These are phyloP conservation scores for Pyrenula massariospora DNA, from an alignment of 495 filamentous ascomycete genomes.

Conservation along the genomic window DNA sequence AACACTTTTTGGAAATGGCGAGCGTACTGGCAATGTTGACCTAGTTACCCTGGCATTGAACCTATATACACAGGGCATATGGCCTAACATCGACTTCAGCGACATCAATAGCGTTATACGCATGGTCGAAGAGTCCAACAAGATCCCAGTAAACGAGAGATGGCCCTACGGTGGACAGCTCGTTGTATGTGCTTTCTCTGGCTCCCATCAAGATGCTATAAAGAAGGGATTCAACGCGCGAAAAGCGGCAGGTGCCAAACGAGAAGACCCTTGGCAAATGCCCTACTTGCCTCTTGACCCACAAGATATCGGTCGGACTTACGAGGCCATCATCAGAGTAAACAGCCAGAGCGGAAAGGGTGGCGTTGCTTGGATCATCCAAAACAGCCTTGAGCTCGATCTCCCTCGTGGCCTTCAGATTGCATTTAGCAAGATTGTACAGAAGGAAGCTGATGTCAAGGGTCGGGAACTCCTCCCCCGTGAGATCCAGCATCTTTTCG, in stretches of 20 bases:
- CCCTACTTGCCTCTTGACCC: slow-evolving; percentile 93
- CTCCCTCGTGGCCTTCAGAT: slow-evolving; percentile 87
- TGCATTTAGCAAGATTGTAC: slow-evolving; percentile 81
- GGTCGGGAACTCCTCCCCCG: slow-evolving; percentile 71
- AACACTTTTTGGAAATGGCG: slow-evolving; percentile 90
- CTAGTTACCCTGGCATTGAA: slow-evolving; percentile 90
- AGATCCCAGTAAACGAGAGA: slow-evolving; percentile 84
- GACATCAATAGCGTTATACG: slow-evolving; percentile 81
- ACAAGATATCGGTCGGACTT: slow-evolving; percentile 85
- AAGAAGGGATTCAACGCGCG: slow-evolving; percentile 87
- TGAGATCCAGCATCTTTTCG: slow-evolving; percentile 82
- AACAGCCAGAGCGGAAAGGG: slow-evolving; percentile 96
- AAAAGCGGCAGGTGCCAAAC: slow-evolving; percentile 40
- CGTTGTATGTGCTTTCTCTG: slow-evolving; percentile 81
- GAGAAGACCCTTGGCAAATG: slow-evolving; percentile 56
- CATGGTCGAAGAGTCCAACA: slow-evolving; percentile 83
- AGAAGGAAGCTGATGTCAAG: slow-evolving; percentile 58
- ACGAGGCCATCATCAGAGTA: slow-evolving; percentile 95
- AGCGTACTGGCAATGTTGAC: slow-evolving; percentile 93
- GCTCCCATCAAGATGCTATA: slow-evolving; percentile 94
- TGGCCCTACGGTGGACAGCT: slow-evolving; percentile 84
- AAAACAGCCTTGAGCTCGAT: slow-evolving; percentile 78
- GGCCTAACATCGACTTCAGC: slow-evolving; percentile 83
- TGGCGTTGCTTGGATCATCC: slow-evolving; percentile 89
- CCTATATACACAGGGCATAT: slow-evolving; percentile 89